Percentiles rank a stretch among this genome's conserved stretches.
These are phyloP conservation scores for Carex myosuroides DNA, from an alignment of 176 grass and related monocot genomes.

Conservation along the genomic window DNA sequence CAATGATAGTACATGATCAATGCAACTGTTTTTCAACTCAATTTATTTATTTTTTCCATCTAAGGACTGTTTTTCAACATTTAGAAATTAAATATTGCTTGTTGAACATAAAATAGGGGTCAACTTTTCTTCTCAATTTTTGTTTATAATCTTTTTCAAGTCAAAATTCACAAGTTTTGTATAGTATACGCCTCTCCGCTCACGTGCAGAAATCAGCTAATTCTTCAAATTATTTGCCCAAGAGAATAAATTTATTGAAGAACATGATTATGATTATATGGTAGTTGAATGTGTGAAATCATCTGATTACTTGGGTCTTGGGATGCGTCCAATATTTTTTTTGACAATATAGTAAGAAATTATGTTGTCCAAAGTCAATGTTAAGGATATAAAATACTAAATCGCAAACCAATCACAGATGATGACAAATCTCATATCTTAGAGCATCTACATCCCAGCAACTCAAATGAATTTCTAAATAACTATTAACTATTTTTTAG, in stretches of 20 bases:
- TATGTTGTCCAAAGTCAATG: neutral
- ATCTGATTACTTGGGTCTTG: neutral
- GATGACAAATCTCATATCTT: neutral
- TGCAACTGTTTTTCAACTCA: neutral
- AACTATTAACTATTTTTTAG: no score
- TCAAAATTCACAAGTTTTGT: neutral
- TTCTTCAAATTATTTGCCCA: neutral
- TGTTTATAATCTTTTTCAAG: neutral
- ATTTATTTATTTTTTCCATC: neutral
- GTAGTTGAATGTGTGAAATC: no score
- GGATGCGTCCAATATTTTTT: neutral
- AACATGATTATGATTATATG: neutral
- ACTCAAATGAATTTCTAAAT: no score
- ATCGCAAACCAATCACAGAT: neutral
- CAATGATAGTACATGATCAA: neutral
- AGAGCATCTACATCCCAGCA: no score
- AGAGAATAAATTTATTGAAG: neutral
- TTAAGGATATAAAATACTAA: neutral
- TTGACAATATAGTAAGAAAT: neutral
- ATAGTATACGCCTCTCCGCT: neutral
- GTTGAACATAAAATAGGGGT: neutral
- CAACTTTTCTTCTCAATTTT: neutral
- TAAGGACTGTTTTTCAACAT: neutral
- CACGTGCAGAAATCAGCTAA: neutral
- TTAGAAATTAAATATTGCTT: neutral